phyloP scores from a whole-genome alignment of 148 eudicot genomes.

The Limonium bicolor region DNA sequence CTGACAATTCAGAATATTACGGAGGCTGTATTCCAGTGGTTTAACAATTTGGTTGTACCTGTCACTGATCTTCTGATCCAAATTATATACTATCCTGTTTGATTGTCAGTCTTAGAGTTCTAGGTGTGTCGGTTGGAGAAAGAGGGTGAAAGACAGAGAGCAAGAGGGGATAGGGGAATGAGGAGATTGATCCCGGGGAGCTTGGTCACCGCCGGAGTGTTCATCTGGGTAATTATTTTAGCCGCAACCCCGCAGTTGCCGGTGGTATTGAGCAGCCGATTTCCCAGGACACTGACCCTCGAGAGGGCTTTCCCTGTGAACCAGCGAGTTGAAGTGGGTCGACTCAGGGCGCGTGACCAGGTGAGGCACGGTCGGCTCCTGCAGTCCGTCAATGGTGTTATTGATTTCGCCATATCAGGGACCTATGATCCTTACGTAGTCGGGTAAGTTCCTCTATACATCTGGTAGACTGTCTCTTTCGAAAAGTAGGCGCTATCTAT shows the following conservation, averaged over 20 bases:
- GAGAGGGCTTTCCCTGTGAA: slow-evolving; percentile 58
- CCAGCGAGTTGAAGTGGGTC: slow-evolving; percentile 53
- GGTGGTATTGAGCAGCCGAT: slow-evolving; percentile 14
- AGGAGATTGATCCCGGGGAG: too few relatives aligned
- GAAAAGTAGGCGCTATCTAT: too few relatives aligned
- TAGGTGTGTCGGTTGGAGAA: too few relatives aligned
- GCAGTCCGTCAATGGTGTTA: slow-evolving; percentile 48
- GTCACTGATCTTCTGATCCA: too few relatives aligned
- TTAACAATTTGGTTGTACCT: too few relatives aligned
- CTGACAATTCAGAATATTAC: too few relatives aligned
- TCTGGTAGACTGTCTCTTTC: neutral
- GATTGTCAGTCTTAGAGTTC: too few relatives aligned
- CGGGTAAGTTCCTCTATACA: slow-evolving; percentile 36
- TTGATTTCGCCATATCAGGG: slow-evolving; percentile 73
- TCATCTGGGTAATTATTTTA: slow-evolving; percentile 17
- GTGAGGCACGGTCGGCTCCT: slow-evolving; percentile 54
- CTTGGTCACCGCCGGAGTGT: too few relatives aligned
- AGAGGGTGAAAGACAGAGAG: too few relatives aligned
- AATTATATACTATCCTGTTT: too few relatives aligned
- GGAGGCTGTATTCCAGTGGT: too few relatives aligned
- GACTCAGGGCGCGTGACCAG: slow-evolving; percentile 65
- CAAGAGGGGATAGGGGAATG: too few relatives aligned
- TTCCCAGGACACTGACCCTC: slow-evolving; percentile 35
- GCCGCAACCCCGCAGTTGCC: slow-evolving; percentile 12
- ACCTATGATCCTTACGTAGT: slow-evolving; percentile 72